Evolutionary conservation across 2,329 filamentous ascomycete species (phyloP), one percentile per base, ranked within the genome.

Genomic region (Thelonectria discophora): DNA sequence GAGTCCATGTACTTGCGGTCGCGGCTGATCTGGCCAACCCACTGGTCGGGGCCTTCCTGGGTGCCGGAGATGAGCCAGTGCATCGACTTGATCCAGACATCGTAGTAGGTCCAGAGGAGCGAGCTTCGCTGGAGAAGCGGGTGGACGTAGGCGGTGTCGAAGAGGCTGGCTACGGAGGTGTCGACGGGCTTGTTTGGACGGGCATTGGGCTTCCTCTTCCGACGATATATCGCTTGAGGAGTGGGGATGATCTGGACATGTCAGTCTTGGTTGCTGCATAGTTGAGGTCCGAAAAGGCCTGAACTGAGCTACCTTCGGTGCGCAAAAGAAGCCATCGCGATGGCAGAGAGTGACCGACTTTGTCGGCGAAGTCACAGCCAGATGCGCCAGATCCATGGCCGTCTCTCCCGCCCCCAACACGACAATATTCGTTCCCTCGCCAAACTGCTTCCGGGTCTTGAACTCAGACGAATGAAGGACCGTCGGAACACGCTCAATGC

Each of bases 121-220:
- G 66, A 72, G 13, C 78, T 78, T n/a, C 75, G 75, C 58, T 81
- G 79, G 0, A 84, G 71, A 3, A 77, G 59, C 0, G 79, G 79
- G n/a, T 83, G 82, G 5, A 80, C 78, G 55, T 84, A 84, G 5
- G 81, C 80, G 0, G 82, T 84, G 62, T 84, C 82, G 61, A 85
- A 84, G 5, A 84, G 68, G 55, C 80, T 82, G 10, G 81, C 81
- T 1, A 80, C 74, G 1, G 78, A 78, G 3, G 78, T 76, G 63
- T 84, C 82, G 13, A 82, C 76, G 0, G 82, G 81, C 40, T 82
- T 81, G 47, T 81, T 81, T 9, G 73, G 76, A 2, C 46, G 54
- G 8, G 57, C 32, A 10, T 49, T 46, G 0, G 57, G 6, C 10
- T 53, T 13, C 5, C 63, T 37, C 11, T 46, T 46, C 4, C 45